Percentiles rank a stretch among this genome's conserved stretches.
Conservation (phyloP, 2,329 filamentous ascomycete species). For the Colletotrichum neosansevieriae region DNA sequence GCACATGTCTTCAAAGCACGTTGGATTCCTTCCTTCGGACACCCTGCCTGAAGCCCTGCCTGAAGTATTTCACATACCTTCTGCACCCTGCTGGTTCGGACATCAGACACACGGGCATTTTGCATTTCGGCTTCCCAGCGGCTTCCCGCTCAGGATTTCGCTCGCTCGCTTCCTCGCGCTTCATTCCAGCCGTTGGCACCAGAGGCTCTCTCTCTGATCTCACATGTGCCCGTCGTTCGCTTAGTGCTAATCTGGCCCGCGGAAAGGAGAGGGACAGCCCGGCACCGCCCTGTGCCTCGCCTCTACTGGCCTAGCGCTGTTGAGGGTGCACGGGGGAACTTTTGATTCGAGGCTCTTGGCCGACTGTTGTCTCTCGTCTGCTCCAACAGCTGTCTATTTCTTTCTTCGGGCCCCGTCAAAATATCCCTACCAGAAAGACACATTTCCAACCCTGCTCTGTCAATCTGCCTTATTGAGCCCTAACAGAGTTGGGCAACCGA, state of each 20-base stretch:
- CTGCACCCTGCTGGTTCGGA: conserved; percentile 11
- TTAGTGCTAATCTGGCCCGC: conserved; percentile 41
- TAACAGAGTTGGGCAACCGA: conserved; percentile 18
- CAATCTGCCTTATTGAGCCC: conserved; percentile 30
- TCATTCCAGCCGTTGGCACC: conserved; percentile 15
- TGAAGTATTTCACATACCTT: conserved; percentile 3
- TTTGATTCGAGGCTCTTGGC: conserved; percentile 22
- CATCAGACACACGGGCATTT: not conserved
- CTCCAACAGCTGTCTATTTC: not conserved
- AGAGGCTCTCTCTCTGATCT: conserved; percentile 8
- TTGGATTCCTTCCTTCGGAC: not conserved
- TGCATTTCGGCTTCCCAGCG: not conserved
- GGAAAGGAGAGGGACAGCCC: conserved; percentile 34
- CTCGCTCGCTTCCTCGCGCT: conserved; percentile 13
- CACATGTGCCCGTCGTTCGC: conserved; percentile 32
- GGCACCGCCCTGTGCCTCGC: conserved; percentile 35
- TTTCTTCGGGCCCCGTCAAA: conserved; percentile 1
- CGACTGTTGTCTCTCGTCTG: conserved; percentile 14
- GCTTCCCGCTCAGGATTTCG: not conserved
- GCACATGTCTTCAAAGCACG: conserved; percentile 20
- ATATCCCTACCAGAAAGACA: conserved; percentile 11
- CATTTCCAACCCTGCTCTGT: conserved; percentile 21
- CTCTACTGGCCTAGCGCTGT: conserved; percentile 30
- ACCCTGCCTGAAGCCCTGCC: not conserved
- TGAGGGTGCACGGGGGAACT: conserved; percentile 26